Evolutionary conservation across 495 filamentous ascomycete genomes (phyloP), one percentile per base, ranked within the genome.

Genomic region (Penicillium flavigenum): DNA sequence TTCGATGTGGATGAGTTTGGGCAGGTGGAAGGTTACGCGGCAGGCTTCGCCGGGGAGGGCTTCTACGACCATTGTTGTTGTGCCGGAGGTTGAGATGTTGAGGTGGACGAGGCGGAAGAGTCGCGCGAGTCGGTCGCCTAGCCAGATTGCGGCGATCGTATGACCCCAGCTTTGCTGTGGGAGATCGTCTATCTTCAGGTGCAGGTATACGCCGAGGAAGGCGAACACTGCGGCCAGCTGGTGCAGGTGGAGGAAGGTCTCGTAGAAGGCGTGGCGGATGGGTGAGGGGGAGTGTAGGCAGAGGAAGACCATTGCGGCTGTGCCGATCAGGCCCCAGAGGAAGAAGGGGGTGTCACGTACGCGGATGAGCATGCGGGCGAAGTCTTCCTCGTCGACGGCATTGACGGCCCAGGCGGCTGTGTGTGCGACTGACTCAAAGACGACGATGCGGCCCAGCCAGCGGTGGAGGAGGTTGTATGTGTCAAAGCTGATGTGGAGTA

Each of bases 401-500:
- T 86, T 82, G 66, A 80, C 67, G 46, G 75, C 76, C 82, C 85
- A 99, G 39, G 88, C 86, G 46, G 80, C 47, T 4, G 87, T 88
- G 67, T 98, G 94, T 12, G 85, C 78, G 47, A 96, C 42, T 5
- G 85, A 77, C 69, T 98, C 89, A 14, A 93, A 44, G 19, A 89
- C 85, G 7, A 95, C 84, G 22, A 96, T 86, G 19, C 94, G 88
- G 22, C 93, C 94, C 53, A 98, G 86, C 93, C 94, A 98, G 38
- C 94, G 86, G 71, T 98, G 94, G 29, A 98, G 74, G 27, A 97
- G 78, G 71, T 97, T 98, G 80, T 91, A 97, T 0, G 92, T 96
- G 75, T 98, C 95, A 73, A 96, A 98, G 70, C 90, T 93, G 72
- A 98, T 85, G 27, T 84, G 85, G 61, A 96, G 78, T 14, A 96